phyloP scores from a whole-genome alignment of 805 yeast species.

The Sugiyamaella lignohabitans region DNA sequence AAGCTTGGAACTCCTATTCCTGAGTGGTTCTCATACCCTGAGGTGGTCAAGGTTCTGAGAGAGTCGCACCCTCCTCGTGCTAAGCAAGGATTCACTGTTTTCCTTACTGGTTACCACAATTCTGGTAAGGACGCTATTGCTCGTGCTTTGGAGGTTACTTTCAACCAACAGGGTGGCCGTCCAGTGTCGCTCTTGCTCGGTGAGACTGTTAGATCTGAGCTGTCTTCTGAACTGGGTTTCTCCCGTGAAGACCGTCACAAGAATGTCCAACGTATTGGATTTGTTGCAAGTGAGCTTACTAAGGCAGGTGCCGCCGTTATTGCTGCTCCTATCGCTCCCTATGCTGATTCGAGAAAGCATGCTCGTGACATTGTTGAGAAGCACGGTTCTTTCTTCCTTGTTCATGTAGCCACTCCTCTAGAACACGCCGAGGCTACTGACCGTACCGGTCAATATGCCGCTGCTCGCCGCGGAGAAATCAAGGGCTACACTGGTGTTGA shows the following conservation, averaged over 20 bases:
- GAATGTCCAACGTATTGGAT: conserved; percentile 46
- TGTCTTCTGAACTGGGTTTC: conserved; percentile 38
- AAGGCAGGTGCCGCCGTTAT: conserved; percentile 92
- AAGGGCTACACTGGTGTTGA: conserved; percentile 43
- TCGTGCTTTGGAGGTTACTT: conserved; percentile 79
- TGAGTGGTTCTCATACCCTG: conserved; percentile 96
- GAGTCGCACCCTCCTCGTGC: conserved; percentile 90
- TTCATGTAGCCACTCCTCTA: conserved; percentile 46
- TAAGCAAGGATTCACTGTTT: conserved; percentile 79
- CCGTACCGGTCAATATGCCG: conserved; percentile 44
- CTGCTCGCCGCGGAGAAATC: conserved; percentile 42
- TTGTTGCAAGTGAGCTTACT: conserved; percentile 66
- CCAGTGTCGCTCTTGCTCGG: conserved; percentile 56
- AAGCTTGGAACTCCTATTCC: conserved; percentile 86
- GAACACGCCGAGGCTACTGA: conserved; percentile 42
- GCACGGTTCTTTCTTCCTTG: conserved; percentile 46
- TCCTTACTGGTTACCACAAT: conserved; percentile 53
- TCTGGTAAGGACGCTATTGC: conserved; percentile 62
- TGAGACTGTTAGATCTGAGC: conserved; percentile 36
- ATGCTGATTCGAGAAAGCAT: conserved; percentile 37
- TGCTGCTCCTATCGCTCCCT: conserved; percentile 49
- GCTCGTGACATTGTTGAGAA: conserved; percentile 42
- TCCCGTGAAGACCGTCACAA: conserved; percentile 35
- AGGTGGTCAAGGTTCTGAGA: conserved; percentile 85
- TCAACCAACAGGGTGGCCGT: conserved; percentile 87